Percentiles rank a stretch among this genome's conserved stretches.
Evolutionary conservation across 2,329 filamentous ascomycete species (phyloP).

Genomic region (Colletotrichum ledebouriae): DNA sequence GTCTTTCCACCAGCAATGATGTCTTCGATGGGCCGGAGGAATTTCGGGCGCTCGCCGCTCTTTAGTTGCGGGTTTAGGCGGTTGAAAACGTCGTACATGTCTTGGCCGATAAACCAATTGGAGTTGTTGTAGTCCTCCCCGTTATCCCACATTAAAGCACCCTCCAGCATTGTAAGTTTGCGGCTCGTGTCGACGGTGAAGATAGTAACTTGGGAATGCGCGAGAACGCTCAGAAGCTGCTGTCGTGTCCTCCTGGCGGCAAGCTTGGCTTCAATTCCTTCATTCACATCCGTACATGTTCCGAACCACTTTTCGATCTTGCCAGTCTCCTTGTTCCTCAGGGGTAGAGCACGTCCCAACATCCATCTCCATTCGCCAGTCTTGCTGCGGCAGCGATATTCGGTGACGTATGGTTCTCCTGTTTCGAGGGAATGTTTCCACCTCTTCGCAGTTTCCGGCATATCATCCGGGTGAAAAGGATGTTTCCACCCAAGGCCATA

Average conservation of each 20-base stretch:
- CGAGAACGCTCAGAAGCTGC: constrained; percentile 79
- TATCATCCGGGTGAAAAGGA: constrained; percentile 79
- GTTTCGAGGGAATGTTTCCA: constrained; percentile 76
- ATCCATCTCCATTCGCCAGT: constrained; percentile 85
- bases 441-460: constrained; percentile 63
- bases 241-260: constrained; percentile 75
- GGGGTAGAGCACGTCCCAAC: constrained; percentile 77
- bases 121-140: constrained; percentile 51
- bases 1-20: constrained; percentile 72
- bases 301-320: constrained; percentile 85
- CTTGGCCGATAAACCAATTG: constrained; percentile 69
- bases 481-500: constrained; percentile 73
- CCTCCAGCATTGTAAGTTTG: constrained; percentile 78
- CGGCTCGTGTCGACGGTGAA: constrained; percentile 77
- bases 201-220: constrained; percentile 80
- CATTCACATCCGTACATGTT: constrained; percentile 85
- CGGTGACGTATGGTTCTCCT: constrained; percentile 76
- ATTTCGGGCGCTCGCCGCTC: constrained; percentile 60
- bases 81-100: constrained; percentile 75
- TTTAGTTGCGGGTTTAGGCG: constrained; percentile 59
- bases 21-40: constrained; percentile 71
- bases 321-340: constrained; percentile 74
- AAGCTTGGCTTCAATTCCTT: constrained; percentile 77
- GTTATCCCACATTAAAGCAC: constrained; percentile 71
- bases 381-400: constrained; percentile 77